phyloP scores from a whole-genome alignment of 2,329 filamentous ascomycete species.

The Plectosphaerella plurivora region DNA sequence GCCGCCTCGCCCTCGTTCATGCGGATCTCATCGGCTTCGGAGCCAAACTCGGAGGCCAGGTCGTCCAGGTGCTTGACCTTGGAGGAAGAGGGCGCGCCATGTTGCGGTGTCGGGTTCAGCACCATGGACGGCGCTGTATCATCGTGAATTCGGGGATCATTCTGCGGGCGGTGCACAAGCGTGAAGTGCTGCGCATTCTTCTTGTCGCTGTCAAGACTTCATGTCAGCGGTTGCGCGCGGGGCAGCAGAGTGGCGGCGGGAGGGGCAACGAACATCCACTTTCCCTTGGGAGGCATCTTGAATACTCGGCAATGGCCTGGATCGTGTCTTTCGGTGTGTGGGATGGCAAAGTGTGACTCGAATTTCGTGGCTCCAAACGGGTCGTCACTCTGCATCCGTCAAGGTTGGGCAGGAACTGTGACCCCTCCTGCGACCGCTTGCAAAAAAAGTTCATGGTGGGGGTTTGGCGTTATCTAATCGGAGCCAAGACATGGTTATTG shows the following conservation, averaged over 20 bases:
- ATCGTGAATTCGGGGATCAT: slow-evolving; percentile 96
- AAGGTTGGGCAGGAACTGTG: not conserved
- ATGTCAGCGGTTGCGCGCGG: not conserved
- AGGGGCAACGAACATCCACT: slow-evolving; percentile 53
- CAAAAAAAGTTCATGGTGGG: slow-evolving; percentile 8
- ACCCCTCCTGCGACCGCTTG: not conserved
- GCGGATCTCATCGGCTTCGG: slow-evolving; percentile 61
- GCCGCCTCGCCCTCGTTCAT: slow-evolving; percentile 95
- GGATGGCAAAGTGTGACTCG: not conserved
- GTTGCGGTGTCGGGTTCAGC: slow-evolving; percentile 62
- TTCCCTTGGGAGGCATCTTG: slow-evolving; percentile 66
- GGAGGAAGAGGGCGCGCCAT: slow-evolving; percentile 22
- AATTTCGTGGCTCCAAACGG: not conserved
- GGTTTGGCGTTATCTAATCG: slow-evolving; percentile 13
- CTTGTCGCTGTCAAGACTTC: slow-evolving; percentile 62
- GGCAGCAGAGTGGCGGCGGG: not conserved
- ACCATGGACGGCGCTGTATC: slow-evolving; percentile 84
- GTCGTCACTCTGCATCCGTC: not conserved
- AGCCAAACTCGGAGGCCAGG: slow-evolving; percentile 70
- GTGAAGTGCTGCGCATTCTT: slow-evolving; percentile 90
- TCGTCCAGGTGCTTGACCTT: slow-evolving; percentile 68
- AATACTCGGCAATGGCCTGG: slow-evolving; percentile 4
- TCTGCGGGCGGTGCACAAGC: slow-evolving; percentile 92
- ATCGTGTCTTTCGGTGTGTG: not conserved
- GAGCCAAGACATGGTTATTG: not conserved